These are phyloP conservation scores for Fusarium napiforme DNA, from an alignment of 2,329 filamentous ascomycete genomes.

Conservation along the genomic window DNA sequence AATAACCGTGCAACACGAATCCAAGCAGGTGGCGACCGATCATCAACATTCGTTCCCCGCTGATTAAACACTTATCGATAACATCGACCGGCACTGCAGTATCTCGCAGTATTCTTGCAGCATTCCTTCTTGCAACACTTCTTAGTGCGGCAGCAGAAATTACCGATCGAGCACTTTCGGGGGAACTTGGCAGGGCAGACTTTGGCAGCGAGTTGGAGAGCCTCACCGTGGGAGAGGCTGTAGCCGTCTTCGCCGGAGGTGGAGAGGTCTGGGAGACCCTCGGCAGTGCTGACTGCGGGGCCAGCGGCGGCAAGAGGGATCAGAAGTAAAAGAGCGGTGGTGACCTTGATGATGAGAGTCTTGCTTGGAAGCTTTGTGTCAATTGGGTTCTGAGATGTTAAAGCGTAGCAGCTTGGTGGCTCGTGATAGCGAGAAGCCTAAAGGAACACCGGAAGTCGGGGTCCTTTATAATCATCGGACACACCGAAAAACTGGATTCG, in stretches of 20 bases:
- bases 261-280: slow-evolving; percentile 16
- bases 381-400: not conserved
- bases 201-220: not conserved
- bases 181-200: slow-evolving; percentile 26
- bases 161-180: slow-evolving; percentile 2
- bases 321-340: not conserved
- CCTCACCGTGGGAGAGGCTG: not conserved
- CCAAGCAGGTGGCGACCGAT: no score
- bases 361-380: no score
- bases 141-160: slow-evolving; percentile 20
- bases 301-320: not conserved
- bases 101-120: slow-evolving; percentile 16
- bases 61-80: not conserved
- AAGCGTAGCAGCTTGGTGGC: not conserved
- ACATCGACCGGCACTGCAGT: slow-evolving; percentile 14
- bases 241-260: slow-evolving; percentile 3
- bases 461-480: not conserved
- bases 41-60: no score
- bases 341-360: slow-evolving; percentile 9
- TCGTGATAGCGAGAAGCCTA: fast-evolving
- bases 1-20: no score
- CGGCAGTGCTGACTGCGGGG: not conserved
- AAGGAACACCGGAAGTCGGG: fast-evolving
- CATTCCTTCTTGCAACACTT: slow-evolving; percentile 28
- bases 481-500: not conserved